Evolutionary conservation across 768 basidiomycete genomes (phyloP).

Genomic region (Mycena belliarum): DNA sequence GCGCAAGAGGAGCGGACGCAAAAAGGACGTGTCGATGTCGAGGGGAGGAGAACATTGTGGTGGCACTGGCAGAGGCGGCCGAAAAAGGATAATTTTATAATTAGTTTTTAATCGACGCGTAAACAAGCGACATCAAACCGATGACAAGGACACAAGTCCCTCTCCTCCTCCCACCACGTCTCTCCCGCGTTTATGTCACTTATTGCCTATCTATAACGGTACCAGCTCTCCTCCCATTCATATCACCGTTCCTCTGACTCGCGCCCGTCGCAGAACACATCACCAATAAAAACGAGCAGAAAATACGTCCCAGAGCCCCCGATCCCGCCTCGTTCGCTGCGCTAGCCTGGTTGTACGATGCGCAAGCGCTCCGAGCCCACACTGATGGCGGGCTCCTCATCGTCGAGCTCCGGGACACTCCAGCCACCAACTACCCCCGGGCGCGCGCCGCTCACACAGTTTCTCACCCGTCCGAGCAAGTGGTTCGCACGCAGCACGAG

Average conservation of each 20-base stretch:
- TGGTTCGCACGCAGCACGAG: constrained; percentile 47
- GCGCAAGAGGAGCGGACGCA: background rate
- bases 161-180: background rate
- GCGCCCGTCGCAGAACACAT: background rate
- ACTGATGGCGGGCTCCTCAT: too few species aligned
- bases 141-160: background rate
- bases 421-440: constrained; percentile 14
- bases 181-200: background rate
- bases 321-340: background rate
- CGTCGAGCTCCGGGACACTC: too few species aligned
- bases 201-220: background rate
- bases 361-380: background rate
- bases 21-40: too few species aligned
- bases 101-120: constrained; percentile 4
- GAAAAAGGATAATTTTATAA: background rate
- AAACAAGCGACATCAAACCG: background rate
- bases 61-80: background rate
- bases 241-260: background rate
- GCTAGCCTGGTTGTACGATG: background rate
- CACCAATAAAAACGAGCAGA: too few species aligned
- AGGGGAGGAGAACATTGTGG: background rate
- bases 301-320: background rate
- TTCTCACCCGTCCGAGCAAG: constrained; percentile 51
- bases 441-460: constrained; percentile 32
- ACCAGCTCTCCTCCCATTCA: background rate